Evolutionary conservation across 768 basidiomycete genomes (phyloP), one percentile per base, ranked within the genome.

Genomic region (Sarcodon sp.): DNA sequence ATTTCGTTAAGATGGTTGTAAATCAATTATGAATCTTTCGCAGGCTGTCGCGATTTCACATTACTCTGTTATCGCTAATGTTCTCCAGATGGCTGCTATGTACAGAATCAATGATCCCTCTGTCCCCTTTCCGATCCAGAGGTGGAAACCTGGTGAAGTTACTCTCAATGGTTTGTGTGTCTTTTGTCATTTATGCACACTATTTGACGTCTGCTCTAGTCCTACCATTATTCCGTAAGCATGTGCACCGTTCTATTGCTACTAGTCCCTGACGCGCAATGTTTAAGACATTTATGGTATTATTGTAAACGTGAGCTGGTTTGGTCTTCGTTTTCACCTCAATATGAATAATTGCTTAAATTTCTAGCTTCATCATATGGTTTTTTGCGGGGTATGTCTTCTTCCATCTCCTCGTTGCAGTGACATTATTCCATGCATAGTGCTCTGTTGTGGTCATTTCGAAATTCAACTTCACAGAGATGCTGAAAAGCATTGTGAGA

Each of bases 1-100:
- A 27, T n/a, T 37, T 33, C 41, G 39, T 77, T 75, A 77, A 76
- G 7, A 75, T 82, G 12, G 76, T 76, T 3, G 79, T 80, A 54
- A 69, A 77, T 6, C 80, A 81, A 55, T 27, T 27, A 27, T 27
- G 21, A 27, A 27, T 27, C 21, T 27, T 27, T 27, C 21, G 72
- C 71, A 57, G 56, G 67, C 67, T 7, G 66, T 69, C n/a, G 60
- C 64, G n/a, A 67, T 67, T 37, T 57, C 67, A n/a, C 67, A 69
- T 45, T 60, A 64, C 48, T 52, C 63, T 1, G 51, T 64, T 35
- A 60, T 67, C 8, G 59, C 66, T 12, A 69, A 67, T 46, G 51
- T 56, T 8, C 46, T 63, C 9, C 60, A 63, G 48, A 53, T 60
- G 50, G 54, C 60, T n/a, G 50, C 48, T n/a, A 44, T 47, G 7